These are phyloP conservation scores for Boletus insuetus DNA, from an alignment of 768 basidiomycete genomes.

Conservation along the genomic window DNA sequence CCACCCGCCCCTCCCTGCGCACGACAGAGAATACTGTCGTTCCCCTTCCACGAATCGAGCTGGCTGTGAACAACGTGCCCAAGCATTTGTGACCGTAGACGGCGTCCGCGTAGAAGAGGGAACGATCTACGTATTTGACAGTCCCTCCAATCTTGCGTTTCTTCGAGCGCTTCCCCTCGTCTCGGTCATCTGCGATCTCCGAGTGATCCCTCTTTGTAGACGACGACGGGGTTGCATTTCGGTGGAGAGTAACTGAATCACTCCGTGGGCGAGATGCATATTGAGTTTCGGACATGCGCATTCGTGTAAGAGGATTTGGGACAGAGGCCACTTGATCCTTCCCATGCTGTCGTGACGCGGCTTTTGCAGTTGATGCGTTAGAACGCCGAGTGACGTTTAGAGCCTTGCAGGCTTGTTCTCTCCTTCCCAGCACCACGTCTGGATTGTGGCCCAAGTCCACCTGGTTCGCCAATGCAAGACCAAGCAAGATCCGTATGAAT, in stretches of 20 bases:
- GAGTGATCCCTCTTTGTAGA: not conserved
- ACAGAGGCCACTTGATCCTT: no score
- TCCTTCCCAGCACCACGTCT: no score
- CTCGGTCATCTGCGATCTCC: not conserved
- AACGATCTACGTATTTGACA: not conserved
- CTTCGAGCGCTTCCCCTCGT: not conserved
- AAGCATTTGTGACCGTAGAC: not conserved
- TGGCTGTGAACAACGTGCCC: not conserved
- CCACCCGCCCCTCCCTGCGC: not conserved
- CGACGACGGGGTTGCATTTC: no score
- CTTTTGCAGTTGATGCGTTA: no score
- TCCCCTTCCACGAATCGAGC: not conserved
- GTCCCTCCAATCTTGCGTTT: not conserved
- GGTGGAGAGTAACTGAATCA: no score
- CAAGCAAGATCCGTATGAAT: constrained; percentile 8
- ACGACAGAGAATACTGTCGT: not conserved
- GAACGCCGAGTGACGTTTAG: not conserved
- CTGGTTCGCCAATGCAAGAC: constrained; percentile 4
- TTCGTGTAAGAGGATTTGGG: no score
- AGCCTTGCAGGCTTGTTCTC: not conserved
- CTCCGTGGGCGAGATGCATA: no score
- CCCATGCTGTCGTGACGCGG: no score
- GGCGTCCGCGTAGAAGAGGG: not conserved
- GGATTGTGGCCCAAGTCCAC: no score
- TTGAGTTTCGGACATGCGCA: no score